phyloP scores from a whole-genome alignment of 2,329 filamentous ascomycete genomes.

The Fusarium nygamai region DNA sequence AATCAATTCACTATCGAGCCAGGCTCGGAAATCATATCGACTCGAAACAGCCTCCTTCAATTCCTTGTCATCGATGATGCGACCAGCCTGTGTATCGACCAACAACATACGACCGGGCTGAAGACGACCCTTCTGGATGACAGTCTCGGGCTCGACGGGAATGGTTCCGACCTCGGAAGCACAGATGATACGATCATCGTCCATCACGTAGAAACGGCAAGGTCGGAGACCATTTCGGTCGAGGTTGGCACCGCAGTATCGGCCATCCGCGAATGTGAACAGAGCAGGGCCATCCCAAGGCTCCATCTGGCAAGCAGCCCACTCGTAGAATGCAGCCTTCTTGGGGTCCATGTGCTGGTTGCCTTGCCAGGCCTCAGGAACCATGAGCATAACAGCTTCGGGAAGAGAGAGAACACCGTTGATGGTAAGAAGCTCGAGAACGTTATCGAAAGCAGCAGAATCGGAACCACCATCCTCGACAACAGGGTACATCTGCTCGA shows the following conservation, averaged over 20 bases:
- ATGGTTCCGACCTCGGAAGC: slow-evolving; percentile 97
- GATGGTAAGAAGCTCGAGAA: slow-evolving; percentile 91
- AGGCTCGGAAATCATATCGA: slow-evolving; percentile 86
- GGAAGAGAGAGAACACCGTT: slow-evolving; percentile 95
- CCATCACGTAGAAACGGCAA: slow-evolving; percentile 96
- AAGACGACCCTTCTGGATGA: slow-evolving; percentile 92
- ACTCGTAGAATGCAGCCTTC: slow-evolving; percentile 98
- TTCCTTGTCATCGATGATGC: slow-evolving; percentile 94
- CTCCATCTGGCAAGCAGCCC: slow-evolving; percentile 99
- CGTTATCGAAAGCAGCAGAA: slow-evolving; percentile 97
- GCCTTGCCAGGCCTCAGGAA: slow-evolving; percentile 97
- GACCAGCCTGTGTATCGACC: slow-evolving; percentile 87
- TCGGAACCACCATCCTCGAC: slow-evolving; percentile 97
- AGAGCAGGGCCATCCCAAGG: slow-evolving; percentile 97
- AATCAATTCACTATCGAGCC: slow-evolving; percentile 87
- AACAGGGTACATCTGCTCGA: slow-evolving; percentile 90
- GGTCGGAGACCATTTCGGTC: slow-evolving; percentile 95
- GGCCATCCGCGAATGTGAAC: slow-evolving; percentile 96
- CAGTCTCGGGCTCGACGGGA: slow-evolving; percentile 85
- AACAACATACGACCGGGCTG: slow-evolving; percentile 96
- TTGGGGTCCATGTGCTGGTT: slow-evolving; percentile 91
- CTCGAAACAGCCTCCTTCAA: slow-evolving; percentile 89
- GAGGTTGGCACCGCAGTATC: slow-evolving; percentile 96
- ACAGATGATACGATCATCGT: slow-evolving; percentile 96
- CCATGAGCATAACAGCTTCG: slow-evolving; percentile 98